Conservation (phyloP, 139 green algal species). For the Choricystis sp. region DNA sequence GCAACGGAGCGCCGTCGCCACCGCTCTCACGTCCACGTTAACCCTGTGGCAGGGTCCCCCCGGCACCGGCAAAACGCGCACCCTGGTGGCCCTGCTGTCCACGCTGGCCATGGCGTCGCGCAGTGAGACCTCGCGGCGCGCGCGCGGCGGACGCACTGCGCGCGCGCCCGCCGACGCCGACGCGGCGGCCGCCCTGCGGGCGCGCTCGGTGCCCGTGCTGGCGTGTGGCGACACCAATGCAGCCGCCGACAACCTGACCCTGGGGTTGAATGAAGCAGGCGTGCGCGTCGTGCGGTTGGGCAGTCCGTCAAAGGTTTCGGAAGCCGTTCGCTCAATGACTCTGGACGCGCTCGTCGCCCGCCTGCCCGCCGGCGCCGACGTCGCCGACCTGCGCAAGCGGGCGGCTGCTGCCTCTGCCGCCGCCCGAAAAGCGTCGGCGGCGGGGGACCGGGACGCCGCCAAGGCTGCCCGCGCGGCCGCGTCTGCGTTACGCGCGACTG, state of each 20-base stretch:
- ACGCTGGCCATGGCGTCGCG: neutral
- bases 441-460: neutral
- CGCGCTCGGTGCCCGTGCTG: slow-evolving; percentile 26
- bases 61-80: slow-evolving; percentile 73
- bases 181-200: neutral
- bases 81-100: slow-evolving; percentile 36
- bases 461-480: neutral
- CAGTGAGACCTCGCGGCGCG: too few relatives aligned
- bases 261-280: slow-evolving; percentile 40
- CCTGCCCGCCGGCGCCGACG: neutral
- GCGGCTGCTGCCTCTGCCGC: too few relatives aligned
- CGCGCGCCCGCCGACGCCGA: neutral
- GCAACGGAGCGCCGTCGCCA: slow-evolving; percentile 36
- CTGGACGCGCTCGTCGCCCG: slow-evolving; percentile 41
- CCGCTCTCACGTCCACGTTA: slow-evolving; percentile 35
- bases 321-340: slow-evolving; percentile 24
- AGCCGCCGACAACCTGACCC: slow-evolving; percentile 79
- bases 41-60: slow-evolving; percentile 61
- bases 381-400: neutral
- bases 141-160: too few relatives aligned
- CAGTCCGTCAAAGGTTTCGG: slow-evolving; percentile 18
- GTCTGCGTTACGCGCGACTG: neutral
- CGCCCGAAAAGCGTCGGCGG: neutral
- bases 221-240: slow-evolving; percentile 63
- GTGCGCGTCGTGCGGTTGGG: slow-evolving; percentile 63